Evolutionary conservation across 306 rosid species (phyloP).

Genomic region (Prunus mira): DNA sequence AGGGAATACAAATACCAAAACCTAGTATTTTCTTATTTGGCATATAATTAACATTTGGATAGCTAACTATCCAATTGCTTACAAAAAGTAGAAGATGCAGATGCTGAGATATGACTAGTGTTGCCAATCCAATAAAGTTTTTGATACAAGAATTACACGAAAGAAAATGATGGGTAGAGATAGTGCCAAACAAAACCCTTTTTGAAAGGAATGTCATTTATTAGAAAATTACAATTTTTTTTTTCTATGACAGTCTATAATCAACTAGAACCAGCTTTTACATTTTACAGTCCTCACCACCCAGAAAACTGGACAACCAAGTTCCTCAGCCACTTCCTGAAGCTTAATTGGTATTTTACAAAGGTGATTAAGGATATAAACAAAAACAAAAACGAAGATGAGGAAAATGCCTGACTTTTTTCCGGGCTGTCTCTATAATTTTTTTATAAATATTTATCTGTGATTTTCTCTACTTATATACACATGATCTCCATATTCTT

Average conservation of each 20-base stretch:
- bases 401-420: conserved; percentile 52
- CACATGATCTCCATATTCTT: conserved; percentile 98
- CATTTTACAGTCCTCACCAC: conserved; percentile 71
- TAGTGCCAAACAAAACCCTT: conserved; percentile 29
- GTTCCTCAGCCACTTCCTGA: conserved; percentile 36
- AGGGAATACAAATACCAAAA: conserved; percentile 6
- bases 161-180: conserved; percentile 32
- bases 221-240: conserved; percentile 50
- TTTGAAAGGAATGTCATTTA: conserved; percentile 43
- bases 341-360: conserved; percentile 46
- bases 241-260: conserved; percentile 40
- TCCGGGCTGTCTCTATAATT: conserved; percentile 36
- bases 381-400: conserved; percentile 8
- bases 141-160: conserved; percentile 24
- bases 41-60: conserved; percentile 15
- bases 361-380: conserved; percentile 42
- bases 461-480: conserved; percentile 55
- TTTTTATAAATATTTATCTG: neutral
- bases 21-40: conserved; percentile 14
- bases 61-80: conserved; percentile 17
- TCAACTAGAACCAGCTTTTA: conserved; percentile 65
- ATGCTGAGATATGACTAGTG: conserved; percentile 31
- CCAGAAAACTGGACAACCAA: conserved; percentile 47
- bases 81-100: conserved; percentile 35
- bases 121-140: conserved; percentile 20